Base-by-base conservation (phyloP, 352 stramenopile genomes). In the Phytophthora ohioensis region DNA sequence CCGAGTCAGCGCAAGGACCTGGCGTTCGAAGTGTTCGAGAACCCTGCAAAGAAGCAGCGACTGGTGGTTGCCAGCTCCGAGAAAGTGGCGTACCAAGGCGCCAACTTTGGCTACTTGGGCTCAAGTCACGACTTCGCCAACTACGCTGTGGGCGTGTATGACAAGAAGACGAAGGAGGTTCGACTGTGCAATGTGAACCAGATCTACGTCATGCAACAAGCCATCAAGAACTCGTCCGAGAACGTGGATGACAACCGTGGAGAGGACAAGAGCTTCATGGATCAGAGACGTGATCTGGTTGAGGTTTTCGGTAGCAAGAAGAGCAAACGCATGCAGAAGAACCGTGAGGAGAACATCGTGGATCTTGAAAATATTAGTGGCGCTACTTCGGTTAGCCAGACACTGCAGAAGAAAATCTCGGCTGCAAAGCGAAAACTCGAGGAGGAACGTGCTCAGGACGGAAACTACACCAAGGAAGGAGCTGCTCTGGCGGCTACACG, bases 161-260 rank as follows among this genome's bases (percentile, higher is more conserved):
- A 95, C 71, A 92, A 88, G 74, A 82, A 79, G 61, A 91, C 81
- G 12, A 79, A 84, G 51, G 80, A 90, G 38, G 88, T 95, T 45
- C 83, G 86, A 32, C 61, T 95, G 34, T 91, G 79, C 78, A 92
- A 94, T 73, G 81, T 95, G 27, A 67, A 80, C 39, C 88, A 95
- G 78, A 70, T 95, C 58, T 95, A 95, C 75, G 86, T 95, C 52
- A 91, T 95, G 86, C 88, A 95, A 59, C 88, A 95, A 64, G 87
- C 71, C 15, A 79, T 94, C 43, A 93, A 93, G 71, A 85, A 86
- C 51, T 72, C 76, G 13, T 81, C 71, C 9, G 84, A 93, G 60
- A 88, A 92, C 34, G 75, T 91, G 42, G 79, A 92, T 62, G 84
- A 91, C 58, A 84, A 89, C 64, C 77, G 76, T 41, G 82, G 80